phyloP scores from a whole-genome alignment of 1,284 basidiomycete species.

The Microbotryum lychnidis-dioicae region DNA sequence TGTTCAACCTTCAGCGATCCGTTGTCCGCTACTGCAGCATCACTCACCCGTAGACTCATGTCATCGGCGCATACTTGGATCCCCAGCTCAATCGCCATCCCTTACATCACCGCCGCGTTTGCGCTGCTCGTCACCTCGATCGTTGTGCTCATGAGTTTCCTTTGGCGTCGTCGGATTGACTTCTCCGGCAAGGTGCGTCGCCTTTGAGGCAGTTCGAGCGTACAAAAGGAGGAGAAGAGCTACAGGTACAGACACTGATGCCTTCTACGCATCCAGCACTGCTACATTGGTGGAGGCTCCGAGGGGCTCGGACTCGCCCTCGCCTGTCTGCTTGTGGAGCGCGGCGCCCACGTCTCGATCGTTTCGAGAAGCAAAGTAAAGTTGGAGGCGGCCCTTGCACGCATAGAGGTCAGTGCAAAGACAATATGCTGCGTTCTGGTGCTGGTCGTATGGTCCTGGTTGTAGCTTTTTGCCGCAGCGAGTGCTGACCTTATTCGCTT shows the following conservation, averaged over 20 bases:
- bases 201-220: background rate
- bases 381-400: slow-evolving; percentile 52
- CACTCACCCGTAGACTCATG: too few species aligned
- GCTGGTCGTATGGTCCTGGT: too few species aligned
- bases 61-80: too few species aligned
- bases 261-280: slow-evolving; percentile 47
- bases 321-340: slow-evolving; percentile 56
- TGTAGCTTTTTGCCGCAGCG: slow-evolving; percentile 25
- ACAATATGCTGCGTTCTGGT: too few species aligned
- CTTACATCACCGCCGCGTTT: too few species aligned
- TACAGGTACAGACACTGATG: too few species aligned
- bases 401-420: slow-evolving; percentile 52
- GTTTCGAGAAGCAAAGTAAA: slow-evolving; percentile 62
- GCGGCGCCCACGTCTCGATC: slow-evolving; percentile 71
- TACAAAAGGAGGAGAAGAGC: too few species aligned
- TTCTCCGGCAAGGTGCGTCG: slow-evolving; percentile 39
- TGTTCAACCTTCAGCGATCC: too few species aligned
- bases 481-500: background rate
- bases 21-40: too few species aligned
- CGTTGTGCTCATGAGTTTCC: slow-evolving; percentile 1
- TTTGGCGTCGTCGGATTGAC: slow-evolving; percentile 16
- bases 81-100: too few species aligned
- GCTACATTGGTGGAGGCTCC: slow-evolving; percentile 72
- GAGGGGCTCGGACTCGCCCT: slow-evolving; percentile 68
- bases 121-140: background rate